phyloP scores from a whole-genome alignment of 176 grass and related monocot genomes.

The maize (Zea mays) region DNA sequence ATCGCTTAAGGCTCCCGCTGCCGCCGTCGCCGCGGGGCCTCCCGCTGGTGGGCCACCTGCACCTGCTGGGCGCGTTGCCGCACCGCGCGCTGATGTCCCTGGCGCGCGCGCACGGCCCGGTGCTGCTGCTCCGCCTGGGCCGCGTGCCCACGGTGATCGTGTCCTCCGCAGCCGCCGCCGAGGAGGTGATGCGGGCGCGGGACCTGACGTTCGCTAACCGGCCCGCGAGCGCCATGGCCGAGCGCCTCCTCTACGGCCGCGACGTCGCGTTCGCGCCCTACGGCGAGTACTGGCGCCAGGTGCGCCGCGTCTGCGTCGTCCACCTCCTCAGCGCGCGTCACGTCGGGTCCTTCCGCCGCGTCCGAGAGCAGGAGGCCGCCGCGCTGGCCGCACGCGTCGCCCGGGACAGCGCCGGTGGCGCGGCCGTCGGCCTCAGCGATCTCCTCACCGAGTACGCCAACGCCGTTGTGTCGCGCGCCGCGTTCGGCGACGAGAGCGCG shows the following conservation, averaged over 20 bases:
- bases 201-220: slow-evolving; percentile 58
- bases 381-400: slow-evolving; percentile 24
- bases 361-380: slow-evolving; percentile 31
- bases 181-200: slow-evolving; percentile 46
- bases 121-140: slow-evolving; percentile 59
- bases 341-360: slow-evolving; percentile 19
- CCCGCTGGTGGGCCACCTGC: slow-evolving; percentile 56
- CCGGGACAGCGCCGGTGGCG: not conserved
- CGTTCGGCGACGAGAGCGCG: slow-evolving; percentile 17
- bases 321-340: slow-evolving; percentile 44
- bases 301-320: slow-evolving; percentile 47
- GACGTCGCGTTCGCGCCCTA: slow-evolving; percentile 50
- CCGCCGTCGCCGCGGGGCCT: slow-evolving; percentile 36
- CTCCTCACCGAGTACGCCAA: slow-evolving; percentile 18
- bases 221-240: not conserved
- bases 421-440: not conserved
- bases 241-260: slow-evolving; percentile 33
- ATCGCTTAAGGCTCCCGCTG: not conserved
- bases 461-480: slow-evolving; percentile 6
- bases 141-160: slow-evolving; percentile 40
- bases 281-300: slow-evolving; percentile 53
- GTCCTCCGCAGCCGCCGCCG: slow-evolving; percentile 50
- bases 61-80: slow-evolving; percentile 44
- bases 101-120: slow-evolving; percentile 42
- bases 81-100: slow-evolving; percentile 44